Conservation (phyloP, 441 rosid species). For the Erodium trifolium region DNA sequence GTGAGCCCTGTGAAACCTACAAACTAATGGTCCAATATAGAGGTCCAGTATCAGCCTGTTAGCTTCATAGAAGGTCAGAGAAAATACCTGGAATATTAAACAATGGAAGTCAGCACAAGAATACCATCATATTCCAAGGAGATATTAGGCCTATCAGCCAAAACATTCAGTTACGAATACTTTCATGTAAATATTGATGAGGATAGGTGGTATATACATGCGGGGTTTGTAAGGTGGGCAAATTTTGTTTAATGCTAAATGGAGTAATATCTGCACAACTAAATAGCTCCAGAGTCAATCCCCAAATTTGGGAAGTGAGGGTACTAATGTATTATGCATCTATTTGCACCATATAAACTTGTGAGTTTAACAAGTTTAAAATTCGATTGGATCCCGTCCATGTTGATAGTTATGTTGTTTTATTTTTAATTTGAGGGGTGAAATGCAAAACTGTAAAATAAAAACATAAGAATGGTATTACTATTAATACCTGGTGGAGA, state of each 20-base stretch:
- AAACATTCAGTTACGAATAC: conserved; percentile 8
- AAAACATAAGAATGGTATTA: conserved; percentile 9
- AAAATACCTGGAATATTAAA: conserved; percentile 95
- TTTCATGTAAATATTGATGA: conserved; percentile 4
- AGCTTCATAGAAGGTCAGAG: conserved; percentile 96
- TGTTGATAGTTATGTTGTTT: neutral
- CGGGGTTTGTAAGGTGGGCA: too few relatives aligned
- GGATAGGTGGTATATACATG: neutral
- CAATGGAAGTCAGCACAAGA: conserved; percentile 45
- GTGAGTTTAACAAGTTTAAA: neutral
- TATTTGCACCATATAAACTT: neutral
- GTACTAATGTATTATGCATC: neutral
- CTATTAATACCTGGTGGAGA: conserved; percentile 45
- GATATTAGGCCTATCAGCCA: neutral
- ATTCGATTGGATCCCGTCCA: neutral
- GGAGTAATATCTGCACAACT: too few relatives aligned
- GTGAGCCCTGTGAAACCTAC: conserved; percentile 82
- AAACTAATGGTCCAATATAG: conserved; percentile 85
- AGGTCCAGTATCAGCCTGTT: conserved; percentile 85
- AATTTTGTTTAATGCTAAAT: too few relatives aligned
- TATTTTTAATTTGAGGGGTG: neutral
- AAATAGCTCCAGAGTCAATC: too few relatives aligned
- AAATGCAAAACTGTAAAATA: neutral
- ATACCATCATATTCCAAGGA: conserved; percentile 14
- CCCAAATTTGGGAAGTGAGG: too few relatives aligned